Evolutionary conservation across 225 moss, liverwort and hornwort genomes (phyloP), one percentile per base, ranked within the genome.

Genomic region (Asterella californica): DNA sequence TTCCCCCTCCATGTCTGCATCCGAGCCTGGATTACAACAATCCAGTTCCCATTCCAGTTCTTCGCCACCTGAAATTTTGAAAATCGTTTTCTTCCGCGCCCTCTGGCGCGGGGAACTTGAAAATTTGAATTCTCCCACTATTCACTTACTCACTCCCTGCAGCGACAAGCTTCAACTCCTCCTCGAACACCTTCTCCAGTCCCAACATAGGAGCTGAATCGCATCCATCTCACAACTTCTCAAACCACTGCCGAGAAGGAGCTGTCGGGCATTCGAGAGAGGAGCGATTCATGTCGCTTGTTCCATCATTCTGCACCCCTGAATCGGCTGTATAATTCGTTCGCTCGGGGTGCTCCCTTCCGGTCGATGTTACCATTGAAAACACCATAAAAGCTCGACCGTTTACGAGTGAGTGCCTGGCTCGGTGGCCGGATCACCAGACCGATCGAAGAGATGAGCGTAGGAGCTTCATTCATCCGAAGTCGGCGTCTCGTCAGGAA

Each of bases 1-100:
- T 65, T 86, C 86, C 1, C 83, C 86, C 47, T 86, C 83, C 86
- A 86, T 83, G 54, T 83, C 86, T 71, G 74, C 83, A 79, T 86
- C 86, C 80, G 80, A 80, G 70, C 73, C 72, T 72, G 81, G 75
- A 77, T 36, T 82, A 82, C 29, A 66, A 79, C 81, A 79, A 54
- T 83, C 81, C 78, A 81, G 63, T 81, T 81, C 81, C 86, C 86
- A 86, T 81, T 72, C 81, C 68, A 83, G 78, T 76, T 74, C 72
- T 79, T 71, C 82, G 46, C 78, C 65, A 69, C 80, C 63, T 45
- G 71, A 70, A 76, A 70, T 79, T 76, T 77, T 78, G 82, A 30
- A 73, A 18, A 0, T 14, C 0, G 8, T 22, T 48, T 64, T 27
- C 63, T 64, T 27, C 45, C 10, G 70, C 68, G 53, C 68, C 47